A percentile compares a stretch with the other conserved stretches of the same genome.
Conservation (phyloP, 805 yeast genomes). For the Brettanomyces custersianus region DNA sequence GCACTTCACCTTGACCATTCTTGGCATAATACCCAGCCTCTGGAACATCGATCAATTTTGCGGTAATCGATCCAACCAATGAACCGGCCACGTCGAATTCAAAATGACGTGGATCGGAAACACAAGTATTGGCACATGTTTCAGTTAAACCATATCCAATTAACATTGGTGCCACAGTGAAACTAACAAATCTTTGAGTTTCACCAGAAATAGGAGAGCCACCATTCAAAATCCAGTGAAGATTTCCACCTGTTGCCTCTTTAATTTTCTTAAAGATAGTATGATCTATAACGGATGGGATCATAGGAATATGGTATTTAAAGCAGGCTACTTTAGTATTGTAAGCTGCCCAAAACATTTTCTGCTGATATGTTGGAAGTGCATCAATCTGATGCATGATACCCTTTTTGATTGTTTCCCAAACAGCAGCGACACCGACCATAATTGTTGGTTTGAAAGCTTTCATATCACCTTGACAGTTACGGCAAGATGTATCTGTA, state of each 20-base stretch:
- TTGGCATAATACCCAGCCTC: slow-evolving; percentile 89
- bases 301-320: slow-evolving; percentile 67
- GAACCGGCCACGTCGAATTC: slow-evolving; percentile 79
- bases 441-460: slow-evolving; percentile 85
- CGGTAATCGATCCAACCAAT: slow-evolving; percentile 72
- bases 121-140: slow-evolving; percentile 81
- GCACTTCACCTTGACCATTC: slow-evolving; percentile 88
- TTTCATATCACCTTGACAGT: slow-evolving; percentile 82
- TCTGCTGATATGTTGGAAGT: slow-evolving; percentile 59
- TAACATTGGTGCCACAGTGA: slow-evolving; percentile 74
- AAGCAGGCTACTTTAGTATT: slow-evolving; percentile 60
- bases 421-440: slow-evolving; percentile 99
- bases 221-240: slow-evolving; percentile 72
- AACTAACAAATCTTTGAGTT: slow-evolving; percentile 75
- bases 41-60: slow-evolving; percentile 81
- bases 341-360: slow-evolving; percentile 83
- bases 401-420: slow-evolving; percentile 95
- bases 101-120: slow-evolving; percentile 54
- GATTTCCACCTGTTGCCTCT: slow-evolving; percentile 90
- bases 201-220: slow-evolving; percentile 82
- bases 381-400: slow-evolving; percentile 65
- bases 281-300: slow-evolving; percentile 58
- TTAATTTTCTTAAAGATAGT: slow-evolving; percentile 79
- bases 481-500: slow-evolving; percentile 69
- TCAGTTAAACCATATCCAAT: slow-evolving; percentile 96